Percentiles rank a stretch among this genome's conserved stretches.
phyloP scores from a whole-genome alignment of 1,284 basidiomycete species.

The Thecaphora frezii region DNA sequence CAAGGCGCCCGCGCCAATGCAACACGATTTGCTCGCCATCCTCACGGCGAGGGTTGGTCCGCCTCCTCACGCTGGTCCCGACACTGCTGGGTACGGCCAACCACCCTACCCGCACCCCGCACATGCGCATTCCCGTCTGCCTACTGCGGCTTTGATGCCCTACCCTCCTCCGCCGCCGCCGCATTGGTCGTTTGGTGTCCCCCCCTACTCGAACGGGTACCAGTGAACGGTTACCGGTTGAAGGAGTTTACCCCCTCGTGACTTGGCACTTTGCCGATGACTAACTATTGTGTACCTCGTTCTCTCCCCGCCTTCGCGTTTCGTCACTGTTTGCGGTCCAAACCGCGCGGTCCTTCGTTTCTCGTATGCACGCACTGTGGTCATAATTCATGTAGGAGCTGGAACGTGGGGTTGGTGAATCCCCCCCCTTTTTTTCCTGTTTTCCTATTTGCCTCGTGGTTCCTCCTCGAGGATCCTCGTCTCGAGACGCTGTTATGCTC shows the following conservation, averaged over 20 bases:
- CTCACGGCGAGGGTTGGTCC: constrained; percentile 7
- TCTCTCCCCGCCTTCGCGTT: too few relatives aligned
- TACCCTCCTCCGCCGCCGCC: constrained; percentile 8
- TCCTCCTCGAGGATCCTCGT: background rate
- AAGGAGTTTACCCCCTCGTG: too few relatives aligned
- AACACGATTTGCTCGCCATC: constrained; percentile 35
- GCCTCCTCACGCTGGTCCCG: too few relatives aligned
- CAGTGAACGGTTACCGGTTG: constrained; percentile 14
- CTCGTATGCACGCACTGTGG: too few relatives aligned
- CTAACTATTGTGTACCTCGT: too few relatives aligned
- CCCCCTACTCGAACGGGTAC: constrained; percentile 30
- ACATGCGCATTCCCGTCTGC: too few relatives aligned
- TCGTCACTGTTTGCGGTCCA: too few relatives aligned
- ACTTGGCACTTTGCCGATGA: too few relatives aligned
- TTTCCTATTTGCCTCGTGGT: background rate
- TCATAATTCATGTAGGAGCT: constrained; percentile 15
- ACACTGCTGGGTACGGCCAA: too few relatives aligned
- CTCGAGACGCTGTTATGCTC: background rate
- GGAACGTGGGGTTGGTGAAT: constrained; percentile 39
- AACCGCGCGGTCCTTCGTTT: too few relatives aligned
- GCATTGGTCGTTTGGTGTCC: constrained; percentile 17
- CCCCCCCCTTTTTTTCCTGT: background rate
- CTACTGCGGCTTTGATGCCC: constrained; percentile 7
- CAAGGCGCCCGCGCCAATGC: constrained; percentile 1
- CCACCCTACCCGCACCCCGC: too few relatives aligned